Conservation (phyloP, 345 rosid species). For the Salix viminalis region DNA sequence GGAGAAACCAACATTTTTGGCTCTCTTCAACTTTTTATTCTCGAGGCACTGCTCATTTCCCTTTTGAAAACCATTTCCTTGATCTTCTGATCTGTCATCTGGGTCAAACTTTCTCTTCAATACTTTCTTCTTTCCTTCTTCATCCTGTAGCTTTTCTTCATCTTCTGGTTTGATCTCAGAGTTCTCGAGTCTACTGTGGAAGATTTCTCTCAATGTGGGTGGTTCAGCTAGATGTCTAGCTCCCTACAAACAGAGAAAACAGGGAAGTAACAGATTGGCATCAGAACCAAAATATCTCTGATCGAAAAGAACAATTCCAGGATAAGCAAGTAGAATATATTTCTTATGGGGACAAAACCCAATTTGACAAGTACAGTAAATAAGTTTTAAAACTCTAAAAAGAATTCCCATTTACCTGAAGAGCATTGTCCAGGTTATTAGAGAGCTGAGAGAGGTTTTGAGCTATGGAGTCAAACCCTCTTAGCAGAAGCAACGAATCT, state of each 20-base stretch:
- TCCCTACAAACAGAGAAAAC: constrained; percentile 41
- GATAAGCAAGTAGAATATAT: not conserved
- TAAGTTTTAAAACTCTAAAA: not conserved
- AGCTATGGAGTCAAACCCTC: constrained; percentile 82
- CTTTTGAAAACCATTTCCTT: constrained; percentile 29
- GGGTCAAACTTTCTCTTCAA: constrained; percentile 65
- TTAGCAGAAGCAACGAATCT: constrained; percentile 72
- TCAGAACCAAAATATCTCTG: no score
- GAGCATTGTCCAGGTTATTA: constrained; percentile 70
- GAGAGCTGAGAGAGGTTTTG: constrained; percentile 76
- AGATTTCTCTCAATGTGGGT: constrained; percentile 67
- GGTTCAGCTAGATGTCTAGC: constrained; percentile 77
- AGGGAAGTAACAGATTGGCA: not conserved
- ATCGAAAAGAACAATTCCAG: no score
- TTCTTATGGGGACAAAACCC: not conserved
- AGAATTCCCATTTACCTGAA: constrained; percentile 47
- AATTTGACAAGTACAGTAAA: not conserved
- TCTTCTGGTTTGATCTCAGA: constrained; percentile 28
- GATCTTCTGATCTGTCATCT: constrained; percentile 32
- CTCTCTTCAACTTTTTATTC: constrained; percentile 51
- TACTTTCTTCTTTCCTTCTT: constrained; percentile 38
- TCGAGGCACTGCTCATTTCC: constrained; percentile 36
- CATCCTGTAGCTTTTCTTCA: not conserved
- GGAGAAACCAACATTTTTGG: constrained; percentile 54
- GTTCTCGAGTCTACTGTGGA: constrained; percentile 43